These are phyloP conservation scores for Sugiyamaella xylanicola DNA, from an alignment of 1,139 yeast species.

Conservation along the genomic window DNA sequence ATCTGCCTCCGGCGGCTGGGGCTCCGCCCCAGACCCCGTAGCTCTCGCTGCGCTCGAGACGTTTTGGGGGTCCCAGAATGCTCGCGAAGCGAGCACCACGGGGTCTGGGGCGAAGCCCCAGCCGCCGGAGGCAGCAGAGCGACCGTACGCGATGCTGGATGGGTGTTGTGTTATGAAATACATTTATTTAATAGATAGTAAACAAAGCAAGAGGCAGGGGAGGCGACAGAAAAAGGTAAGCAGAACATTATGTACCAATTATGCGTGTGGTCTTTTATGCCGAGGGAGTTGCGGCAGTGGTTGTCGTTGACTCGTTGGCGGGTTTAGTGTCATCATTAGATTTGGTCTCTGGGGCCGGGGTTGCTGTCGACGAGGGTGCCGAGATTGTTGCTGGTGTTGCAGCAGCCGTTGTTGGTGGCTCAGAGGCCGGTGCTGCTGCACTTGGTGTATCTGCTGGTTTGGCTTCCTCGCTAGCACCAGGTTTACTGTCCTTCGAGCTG, in stretches of 20 bases:
- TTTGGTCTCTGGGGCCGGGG: slow-evolving; percentile 8
- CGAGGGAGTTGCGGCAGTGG: slow-evolving; percentile 1
- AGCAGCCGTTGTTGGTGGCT: neutral
- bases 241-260: slow-evolving; percentile 1
- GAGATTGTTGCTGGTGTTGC: neutral
- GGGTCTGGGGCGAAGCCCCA: neutral
- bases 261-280: slow-evolving; percentile 1
- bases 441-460: neutral
- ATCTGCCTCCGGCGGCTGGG: too few species aligned
- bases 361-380: slow-evolving; percentile 1
- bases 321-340: neutral
- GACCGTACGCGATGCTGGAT: neutral
- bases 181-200: neutral
- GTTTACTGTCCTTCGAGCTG: neutral
- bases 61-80: too few species aligned
- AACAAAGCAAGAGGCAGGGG: neutral
- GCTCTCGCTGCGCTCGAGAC: too few species aligned
- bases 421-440: neutral
- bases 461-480: neutral
- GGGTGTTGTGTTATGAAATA: neutral
- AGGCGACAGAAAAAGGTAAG: neutral
- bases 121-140: too few species aligned
- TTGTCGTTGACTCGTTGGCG: neutral
- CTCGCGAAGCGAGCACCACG: neutral
- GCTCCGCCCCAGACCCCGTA: too few species aligned